Percentiles rank a stretch among this genome's conserved stretches.
Evolutionary conservation across 768 basidiomycete genomes (phyloP).

Genomic region (Cystobasidium ongulense): DNA sequence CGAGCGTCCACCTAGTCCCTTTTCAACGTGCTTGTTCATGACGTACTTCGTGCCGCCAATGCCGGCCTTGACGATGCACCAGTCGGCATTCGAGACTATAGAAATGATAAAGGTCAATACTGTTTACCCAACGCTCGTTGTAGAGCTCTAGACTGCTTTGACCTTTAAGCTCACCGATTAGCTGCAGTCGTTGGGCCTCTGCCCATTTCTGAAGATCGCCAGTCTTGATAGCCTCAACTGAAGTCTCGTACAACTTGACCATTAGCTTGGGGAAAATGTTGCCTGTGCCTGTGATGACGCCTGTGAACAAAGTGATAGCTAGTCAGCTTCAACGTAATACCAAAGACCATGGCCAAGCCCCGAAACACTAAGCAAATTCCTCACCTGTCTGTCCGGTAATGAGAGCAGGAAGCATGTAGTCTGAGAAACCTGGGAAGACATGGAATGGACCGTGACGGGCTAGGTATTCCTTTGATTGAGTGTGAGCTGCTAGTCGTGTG

Average conservation of each 20-base stretch:
- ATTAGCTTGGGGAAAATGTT: constrained; percentile 49
- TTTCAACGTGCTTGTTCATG: constrained; percentile 43
- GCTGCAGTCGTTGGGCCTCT: constrained; percentile 45
- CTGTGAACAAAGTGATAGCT: constrained; percentile 20
- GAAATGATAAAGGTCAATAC: neutral
- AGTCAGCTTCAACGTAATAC: neutral
- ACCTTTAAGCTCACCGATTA: constrained; percentile 40
- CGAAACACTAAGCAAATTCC: constrained; percentile 44
- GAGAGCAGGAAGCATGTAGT: constrained; percentile 58
- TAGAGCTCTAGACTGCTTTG: too few relatives aligned
- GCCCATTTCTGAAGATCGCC: constrained; percentile 42
- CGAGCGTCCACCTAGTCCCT: constrained; percentile 44
- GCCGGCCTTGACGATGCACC: constrained; percentile 46
- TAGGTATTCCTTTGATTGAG: constrained; percentile 44
- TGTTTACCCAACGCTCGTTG: too few relatives aligned
- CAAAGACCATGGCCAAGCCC: too few relatives aligned
- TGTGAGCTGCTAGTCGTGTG: constrained; percentile 60
- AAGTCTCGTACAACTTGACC: constrained; percentile 44
- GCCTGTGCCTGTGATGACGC: constrained; percentile 35
- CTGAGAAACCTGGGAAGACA: constrained; percentile 67
- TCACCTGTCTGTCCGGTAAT: constrained; percentile 58
- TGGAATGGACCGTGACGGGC: constrained; percentile 42
- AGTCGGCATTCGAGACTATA: constrained; percentile 45
- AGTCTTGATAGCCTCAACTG: constrained; percentile 42
- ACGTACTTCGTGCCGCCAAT: constrained; percentile 46